Evolutionary conservation across 2,329 filamentous ascomycete species (phyloP).

Genomic region (Allantophomopsis cytisporea): DNA sequence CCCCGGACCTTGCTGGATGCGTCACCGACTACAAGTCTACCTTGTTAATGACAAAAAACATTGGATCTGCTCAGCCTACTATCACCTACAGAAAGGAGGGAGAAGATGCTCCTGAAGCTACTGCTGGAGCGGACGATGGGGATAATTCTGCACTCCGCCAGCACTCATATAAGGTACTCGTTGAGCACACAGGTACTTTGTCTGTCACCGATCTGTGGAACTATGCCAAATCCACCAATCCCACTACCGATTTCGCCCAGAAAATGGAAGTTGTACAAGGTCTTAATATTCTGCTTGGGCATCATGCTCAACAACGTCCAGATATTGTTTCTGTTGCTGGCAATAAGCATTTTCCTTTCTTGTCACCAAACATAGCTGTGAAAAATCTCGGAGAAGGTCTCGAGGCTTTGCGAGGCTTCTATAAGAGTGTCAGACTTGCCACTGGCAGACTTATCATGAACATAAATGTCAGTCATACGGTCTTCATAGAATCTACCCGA

Average conservation of each 20-base stretch:
- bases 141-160: conserved; percentile 1
- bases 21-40: conserved; percentile 15
- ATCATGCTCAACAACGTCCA: conserved; percentile 26
- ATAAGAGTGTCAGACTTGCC: conserved; percentile 43
- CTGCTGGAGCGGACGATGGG: too few relatives aligned
- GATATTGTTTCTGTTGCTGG: conserved; percentile 15
- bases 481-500: conserved; percentile 36
- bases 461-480: conserved; percentile 44
- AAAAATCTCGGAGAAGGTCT: conserved; percentile 33
- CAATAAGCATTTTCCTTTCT: conserved; percentile 6
- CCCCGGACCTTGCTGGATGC: conserved; percentile 4
- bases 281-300: conserved; percentile 39
- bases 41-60: conserved; percentile 9
- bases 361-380: conserved; percentile 12
- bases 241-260: conserved; percentile 3
- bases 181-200: conserved; percentile 7
- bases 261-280: conserved; percentile 36
- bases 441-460: conserved; percentile 45
- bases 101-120: conserved; percentile 1
- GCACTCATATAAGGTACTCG: conserved; percentile 6
- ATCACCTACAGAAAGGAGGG: conserved; percentile 4
- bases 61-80: conserved; percentile 6
- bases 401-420: conserved; percentile 45
- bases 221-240: conserved; percentile 3
- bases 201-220: conserved; percentile 4